Percentiles rank a stretch among this genome's conserved stretches.
These are phyloP conservation scores for Exophiala sp. DNA, from an alignment of 2,329 filamentous ascomycete species.

Conservation along the genomic window DNA sequence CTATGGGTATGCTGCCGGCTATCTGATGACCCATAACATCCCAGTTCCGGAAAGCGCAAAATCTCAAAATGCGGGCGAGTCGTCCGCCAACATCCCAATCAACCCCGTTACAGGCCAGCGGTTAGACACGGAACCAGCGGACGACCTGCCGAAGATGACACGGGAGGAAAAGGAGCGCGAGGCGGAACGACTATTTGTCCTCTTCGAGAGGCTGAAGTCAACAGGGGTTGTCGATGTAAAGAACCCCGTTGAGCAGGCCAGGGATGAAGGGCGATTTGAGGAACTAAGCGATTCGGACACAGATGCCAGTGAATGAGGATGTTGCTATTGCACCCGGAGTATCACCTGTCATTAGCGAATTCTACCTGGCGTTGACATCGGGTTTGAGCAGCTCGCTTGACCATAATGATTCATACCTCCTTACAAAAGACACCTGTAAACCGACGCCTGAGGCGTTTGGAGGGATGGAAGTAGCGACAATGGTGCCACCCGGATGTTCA, in stretches of 20 bases:
- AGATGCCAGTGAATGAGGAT: conserved; percentile 1
- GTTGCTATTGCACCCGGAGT: no score
- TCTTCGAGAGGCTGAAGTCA: conserved; percentile 78
- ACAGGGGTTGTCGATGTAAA: conserved; percentile 71
- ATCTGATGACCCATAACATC: conserved; percentile 78
- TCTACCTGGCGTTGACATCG: no score
- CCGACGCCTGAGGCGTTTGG: no score
- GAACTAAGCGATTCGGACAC: conserved; percentile 26
- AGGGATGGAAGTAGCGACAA: conserved; percentile 2
- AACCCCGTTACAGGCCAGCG: conserved; percentile 88
- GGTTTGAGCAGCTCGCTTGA: no score
- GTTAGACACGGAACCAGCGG: conserved; percentile 48
- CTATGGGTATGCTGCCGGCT: conserved; percentile 88
- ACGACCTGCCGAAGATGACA: conserved; percentile 67
- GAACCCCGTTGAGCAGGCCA: conserved; percentile 68
- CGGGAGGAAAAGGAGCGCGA: conserved; percentile 87
- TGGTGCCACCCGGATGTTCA: conserved; percentile 23
- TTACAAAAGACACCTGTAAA: no score
- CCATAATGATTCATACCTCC: no score
- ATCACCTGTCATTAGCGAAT: no score
- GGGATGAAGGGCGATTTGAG: conserved; percentile 63
- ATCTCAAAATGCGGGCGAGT: conserved; percentile 30
- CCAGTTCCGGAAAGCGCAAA: conserved; percentile 63
- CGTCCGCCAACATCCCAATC: conserved; percentile 40
- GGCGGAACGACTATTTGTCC: conserved; percentile 78